Conservation (phyloP, 257 asterid species). For the Solanum sparsipilum region DNA sequence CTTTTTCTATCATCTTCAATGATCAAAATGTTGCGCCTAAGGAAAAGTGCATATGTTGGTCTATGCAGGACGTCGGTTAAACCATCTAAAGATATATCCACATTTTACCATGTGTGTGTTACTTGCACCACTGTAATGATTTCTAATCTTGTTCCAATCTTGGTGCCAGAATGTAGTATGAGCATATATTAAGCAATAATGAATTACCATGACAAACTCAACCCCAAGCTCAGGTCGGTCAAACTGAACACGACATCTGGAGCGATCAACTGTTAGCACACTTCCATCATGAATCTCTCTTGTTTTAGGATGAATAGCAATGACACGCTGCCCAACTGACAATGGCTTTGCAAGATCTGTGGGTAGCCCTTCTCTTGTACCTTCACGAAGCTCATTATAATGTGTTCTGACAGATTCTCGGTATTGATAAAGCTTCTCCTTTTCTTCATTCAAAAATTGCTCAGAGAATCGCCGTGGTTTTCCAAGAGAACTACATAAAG, state of each 20-base stretch:
- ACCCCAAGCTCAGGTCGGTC: slow-evolving; percentile 87
- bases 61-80: neutral
- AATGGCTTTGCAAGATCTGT: slow-evolving; percentile 88
- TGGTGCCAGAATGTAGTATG: neutral
- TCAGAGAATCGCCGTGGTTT: slow-evolving; percentile 84
- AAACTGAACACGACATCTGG: slow-evolving; percentile 83
- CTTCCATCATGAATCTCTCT: slow-evolving; percentile 88
- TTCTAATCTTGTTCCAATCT: neutral
- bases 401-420: slow-evolving; percentile 84
- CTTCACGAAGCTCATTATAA: slow-evolving; percentile 77
- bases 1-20: neutral
- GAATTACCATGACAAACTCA: slow-evolving; percentile 80
- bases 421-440: slow-evolving; percentile 75
- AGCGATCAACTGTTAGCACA: slow-evolving; percentile 79
- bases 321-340: slow-evolving; percentile 90
- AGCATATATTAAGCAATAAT: neutral
- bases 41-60: neutral
- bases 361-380: slow-evolving; percentile 79
- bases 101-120: neutral
- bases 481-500: slow-evolving; percentile 71
- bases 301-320: slow-evolving; percentile 91
- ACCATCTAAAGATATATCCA: neutral
- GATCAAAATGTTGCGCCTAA: neutral
- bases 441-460: slow-evolving; percentile 93
- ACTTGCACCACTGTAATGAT: neutral